These are phyloP conservation scores for Phytopythium aichiense DNA, from an alignment of 352 stramenopile species.

Conservation along the genomic window DNA sequence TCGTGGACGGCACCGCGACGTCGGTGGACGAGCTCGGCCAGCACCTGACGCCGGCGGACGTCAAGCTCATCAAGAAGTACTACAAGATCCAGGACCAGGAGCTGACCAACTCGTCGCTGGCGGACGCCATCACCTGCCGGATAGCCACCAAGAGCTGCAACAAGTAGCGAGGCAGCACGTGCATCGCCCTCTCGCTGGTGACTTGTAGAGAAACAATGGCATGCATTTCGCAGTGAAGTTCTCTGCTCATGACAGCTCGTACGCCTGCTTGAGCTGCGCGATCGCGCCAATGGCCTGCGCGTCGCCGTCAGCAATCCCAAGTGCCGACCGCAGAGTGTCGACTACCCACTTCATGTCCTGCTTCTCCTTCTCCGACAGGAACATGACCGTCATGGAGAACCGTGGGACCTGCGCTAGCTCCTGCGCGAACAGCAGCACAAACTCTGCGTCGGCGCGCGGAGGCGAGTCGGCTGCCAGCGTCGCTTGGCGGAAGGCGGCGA, in stretches of 20 bases:
- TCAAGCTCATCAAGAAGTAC: slow-evolving; percentile 67
- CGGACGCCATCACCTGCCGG: slow-evolving; percentile 67
- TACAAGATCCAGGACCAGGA: slow-evolving; percentile 86
- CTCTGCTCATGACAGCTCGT: slow-evolving; percentile 25
- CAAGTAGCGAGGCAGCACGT: slow-evolving; percentile 40
- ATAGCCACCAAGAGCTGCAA: slow-evolving; percentile 88
- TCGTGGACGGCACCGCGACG: slow-evolving; percentile 51
- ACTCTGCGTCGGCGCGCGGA: slow-evolving; percentile 5
- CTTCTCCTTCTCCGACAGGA: slow-evolving; percentile 65
- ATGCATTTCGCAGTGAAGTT: neutral
- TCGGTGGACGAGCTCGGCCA: slow-evolving; percentile 41
- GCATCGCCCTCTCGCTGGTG: neutral
- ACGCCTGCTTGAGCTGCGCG: slow-evolving; percentile 35
- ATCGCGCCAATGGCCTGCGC: slow-evolving; percentile 11
- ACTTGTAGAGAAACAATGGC: neutral
- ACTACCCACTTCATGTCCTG: slow-evolving; percentile 48
- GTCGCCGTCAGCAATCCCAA: slow-evolving; percentile 8
- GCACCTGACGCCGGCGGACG: slow-evolving; percentile 40
- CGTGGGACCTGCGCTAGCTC: slow-evolving; percentile 49
- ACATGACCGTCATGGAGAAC: slow-evolving; percentile 80
- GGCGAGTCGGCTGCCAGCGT: slow-evolving; percentile 5
- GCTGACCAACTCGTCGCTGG: slow-evolving; percentile 52
- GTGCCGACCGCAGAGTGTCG: slow-evolving; percentile 14
- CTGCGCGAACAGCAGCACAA: slow-evolving; percentile 33
- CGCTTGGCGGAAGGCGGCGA: slow-evolving; percentile 34